Percentiles rank a stretch among this genome's conserved stretches.
phyloP scores from a whole-genome alignment of 371 early-diverging fungal species.

The Rhizoclosmatium hyalinum region DNA sequence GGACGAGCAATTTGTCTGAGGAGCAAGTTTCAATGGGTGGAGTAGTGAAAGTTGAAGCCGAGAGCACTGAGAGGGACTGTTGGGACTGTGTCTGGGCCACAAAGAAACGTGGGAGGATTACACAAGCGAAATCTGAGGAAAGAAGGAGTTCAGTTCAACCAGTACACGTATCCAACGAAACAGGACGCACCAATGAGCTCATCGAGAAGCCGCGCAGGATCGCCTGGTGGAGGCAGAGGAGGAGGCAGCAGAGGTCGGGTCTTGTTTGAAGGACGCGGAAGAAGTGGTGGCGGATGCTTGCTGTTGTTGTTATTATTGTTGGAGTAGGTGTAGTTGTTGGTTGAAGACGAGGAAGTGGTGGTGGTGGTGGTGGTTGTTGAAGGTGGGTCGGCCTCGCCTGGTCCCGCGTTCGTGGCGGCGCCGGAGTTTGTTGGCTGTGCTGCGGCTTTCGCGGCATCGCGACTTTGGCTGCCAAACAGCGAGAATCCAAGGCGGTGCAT shows the following conservation, averaged over 20 bases:
- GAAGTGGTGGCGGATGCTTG: neutral
- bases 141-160: too few relatives aligned
- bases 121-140: neutral
- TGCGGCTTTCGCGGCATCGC: neutral
- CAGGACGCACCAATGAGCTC: too few relatives aligned
- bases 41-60: neutral
- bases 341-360: neutral
- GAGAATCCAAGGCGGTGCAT: constrained; percentile 3
- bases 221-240: too few relatives aligned
- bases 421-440: neutral
- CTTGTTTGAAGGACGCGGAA: neutral
- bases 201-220: too few relatives aligned
- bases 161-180: too few relatives aligned
- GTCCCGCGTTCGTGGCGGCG: neutral
- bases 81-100: neutral
- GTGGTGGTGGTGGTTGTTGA: neutral
- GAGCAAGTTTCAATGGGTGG: neutral
- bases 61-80: neutral
- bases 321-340: neutral
- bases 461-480: neutral
- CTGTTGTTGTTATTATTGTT: neutral
- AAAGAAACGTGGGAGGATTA: neutral
- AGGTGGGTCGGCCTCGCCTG: neutral
- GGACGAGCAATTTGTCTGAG: neutral
- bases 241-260: too few relatives aligned